A percentile compares a stretch with the other conserved stretches of the same genome.
These are phyloP conservation scores for Plicaturopsis crispa DNA, from an alignment of 768 basidiomycete genomes.

Conservation along the genomic window DNA sequence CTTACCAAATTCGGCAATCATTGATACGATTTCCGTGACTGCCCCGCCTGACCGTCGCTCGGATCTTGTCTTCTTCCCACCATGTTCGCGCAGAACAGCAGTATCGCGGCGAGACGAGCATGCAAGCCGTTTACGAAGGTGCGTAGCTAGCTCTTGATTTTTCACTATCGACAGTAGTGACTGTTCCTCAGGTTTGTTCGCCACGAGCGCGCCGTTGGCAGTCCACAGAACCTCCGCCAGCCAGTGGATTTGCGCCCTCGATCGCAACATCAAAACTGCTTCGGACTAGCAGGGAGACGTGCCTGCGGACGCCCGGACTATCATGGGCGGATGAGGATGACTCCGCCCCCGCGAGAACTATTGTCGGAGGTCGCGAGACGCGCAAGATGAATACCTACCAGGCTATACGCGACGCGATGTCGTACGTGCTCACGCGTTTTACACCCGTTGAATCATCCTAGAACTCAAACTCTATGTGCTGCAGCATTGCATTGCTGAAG, in stretches of 20 bases:
- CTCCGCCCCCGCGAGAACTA: slow-evolving; percentile 30
- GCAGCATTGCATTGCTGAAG: slow-evolving; percentile 73
- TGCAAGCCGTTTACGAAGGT: too few relatives aligned
- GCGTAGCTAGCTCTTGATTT: too few relatives aligned
- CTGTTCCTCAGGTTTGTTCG: too few relatives aligned
- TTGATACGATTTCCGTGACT: too few relatives aligned
- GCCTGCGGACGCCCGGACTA: slow-evolving; percentile 67
- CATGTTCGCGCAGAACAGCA: slow-evolving; percentile 18
- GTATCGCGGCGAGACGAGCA: too few relatives aligned
- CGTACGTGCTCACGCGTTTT: slow-evolving; percentile 38
- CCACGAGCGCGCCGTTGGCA: slow-evolving; percentile 10
- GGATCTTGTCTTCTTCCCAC: slow-evolving; percentile 19
- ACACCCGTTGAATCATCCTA: slow-evolving; percentile 1
- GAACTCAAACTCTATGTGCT: slow-evolving; percentile 1
- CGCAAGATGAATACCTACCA: slow-evolving; percentile 96
- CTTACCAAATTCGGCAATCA: too few relatives aligned
- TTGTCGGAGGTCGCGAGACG: slow-evolving; percentile 74
- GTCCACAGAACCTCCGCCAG: slow-evolving; percentile 52
- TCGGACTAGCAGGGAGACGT: slow-evolving; percentile 55
- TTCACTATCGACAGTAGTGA: too few relatives aligned
- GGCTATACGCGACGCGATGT: slow-evolving; percentile 85
- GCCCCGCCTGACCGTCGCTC: too few relatives aligned
- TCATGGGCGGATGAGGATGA: slow-evolving; percentile 61
- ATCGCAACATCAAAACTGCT: slow-evolving; percentile 64
- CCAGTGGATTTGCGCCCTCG: slow-evolving; percentile 73